Conservation (phyloP, 305 asterid species). For the Solanum chacoense region DNA sequence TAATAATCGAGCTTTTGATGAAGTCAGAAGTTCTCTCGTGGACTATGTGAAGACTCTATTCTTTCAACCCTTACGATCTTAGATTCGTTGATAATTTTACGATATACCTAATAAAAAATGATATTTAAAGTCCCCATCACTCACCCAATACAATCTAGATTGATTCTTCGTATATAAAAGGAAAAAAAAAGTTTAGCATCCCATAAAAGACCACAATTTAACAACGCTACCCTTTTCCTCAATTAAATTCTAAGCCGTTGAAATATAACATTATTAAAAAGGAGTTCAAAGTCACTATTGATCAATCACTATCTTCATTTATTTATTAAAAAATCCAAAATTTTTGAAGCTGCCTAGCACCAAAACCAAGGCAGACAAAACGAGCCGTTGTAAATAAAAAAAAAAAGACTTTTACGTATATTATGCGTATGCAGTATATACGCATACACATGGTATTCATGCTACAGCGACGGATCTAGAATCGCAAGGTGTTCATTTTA, state of each 20-base stretch:
- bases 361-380: not conserved
- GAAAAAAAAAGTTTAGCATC: not conserved
- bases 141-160: not conserved
- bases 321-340: not conserved
- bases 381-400: not conserved
- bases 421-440: not conserved
- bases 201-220: not conserved
- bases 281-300: not conserved
- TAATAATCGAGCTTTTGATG: not conserved
- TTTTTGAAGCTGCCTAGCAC: not conserved
- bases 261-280: not conserved
- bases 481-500: no score
- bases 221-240: not conserved
- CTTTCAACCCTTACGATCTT: not conserved
- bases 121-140: not conserved
- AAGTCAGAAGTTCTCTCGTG: not conserved
- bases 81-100: not conserved
- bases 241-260: not conserved
- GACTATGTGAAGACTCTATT: not conserved
- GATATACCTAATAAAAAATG: not conserved
- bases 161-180: not conserved
- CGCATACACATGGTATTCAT: not conserved
- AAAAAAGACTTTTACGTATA: not conserved
- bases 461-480: not conserved
- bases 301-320: not conserved